Evolutionary conservation across 495 filamentous ascomycete species (phyloP), one percentile per base, ranked within the genome.

Genomic region (Podospora tetraspora): DNA sequence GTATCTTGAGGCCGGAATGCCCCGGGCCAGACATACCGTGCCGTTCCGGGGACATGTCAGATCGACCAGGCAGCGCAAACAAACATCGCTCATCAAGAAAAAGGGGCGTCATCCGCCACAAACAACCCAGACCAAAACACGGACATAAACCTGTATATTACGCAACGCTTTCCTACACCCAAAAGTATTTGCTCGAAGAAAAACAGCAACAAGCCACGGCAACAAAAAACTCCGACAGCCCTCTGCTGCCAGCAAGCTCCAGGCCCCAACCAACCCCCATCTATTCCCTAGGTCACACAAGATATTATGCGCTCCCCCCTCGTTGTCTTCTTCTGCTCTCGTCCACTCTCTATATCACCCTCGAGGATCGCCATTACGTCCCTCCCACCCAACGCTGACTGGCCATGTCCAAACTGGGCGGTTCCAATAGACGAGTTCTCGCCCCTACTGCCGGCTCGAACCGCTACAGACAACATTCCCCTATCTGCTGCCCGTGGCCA

Each of bases 131-230:
- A 8, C 59, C 21, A 19, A 61, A 61, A n/a, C n/a, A 16, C 16
- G 1, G 61, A 62, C 61, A 62, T n/a, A 62, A 22, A 37, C 19
- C 23, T 22, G 29, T 62, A 62, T 37, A 62, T 62, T 62, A 62
- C 25, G 29, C 59, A 32, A 62, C 61, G n/a, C 27, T 62, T 62
- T 32, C 61, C 61, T 29, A 62, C 25, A 32, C 61, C 25, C 19
- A 8, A 62, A 62, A 62, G 25, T 62, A 62, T 62, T 62, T 62
- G 22, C 61, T 62, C 29, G 27, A 62, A 62, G 61, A 62, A 62
- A 62, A 62, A 62, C 61, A 62, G 32, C 61, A 29, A 12, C 61
- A 29, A 62, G n/a, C 19, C 61, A 19, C 16, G 25, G 21, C 32
- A 62, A 30, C 13, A 62, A 61, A 61, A 61, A 62, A 32, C 61